A percentile compares a stretch with the other conserved stretches of the same genome.
Conservation (phyloP, 2,329 filamentous ascomycete genomes). For the Aureobasidium vineae region DNA sequence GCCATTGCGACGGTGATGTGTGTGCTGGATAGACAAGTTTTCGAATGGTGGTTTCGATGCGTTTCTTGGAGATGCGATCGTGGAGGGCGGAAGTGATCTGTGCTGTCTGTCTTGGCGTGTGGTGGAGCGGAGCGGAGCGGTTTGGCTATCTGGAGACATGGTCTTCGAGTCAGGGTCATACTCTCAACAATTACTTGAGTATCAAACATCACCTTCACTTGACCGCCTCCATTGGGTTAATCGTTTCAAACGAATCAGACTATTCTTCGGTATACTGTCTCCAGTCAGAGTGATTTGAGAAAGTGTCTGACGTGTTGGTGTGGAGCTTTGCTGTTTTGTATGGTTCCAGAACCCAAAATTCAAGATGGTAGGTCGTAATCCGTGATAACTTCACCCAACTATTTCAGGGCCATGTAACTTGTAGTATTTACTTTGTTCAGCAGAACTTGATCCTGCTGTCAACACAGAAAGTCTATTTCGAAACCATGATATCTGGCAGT, state of each 20-base stretch:
- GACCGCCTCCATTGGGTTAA: too few relatives aligned
- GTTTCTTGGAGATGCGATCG: neutral
- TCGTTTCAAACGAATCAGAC: neutral
- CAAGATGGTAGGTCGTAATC: too few relatives aligned
- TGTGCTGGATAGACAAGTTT: neutral
- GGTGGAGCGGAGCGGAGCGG: neutral
- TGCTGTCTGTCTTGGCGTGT: neutral
- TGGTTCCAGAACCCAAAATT: too few relatives aligned
- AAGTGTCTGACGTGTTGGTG: too few relatives aligned
- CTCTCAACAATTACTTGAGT: neutral
- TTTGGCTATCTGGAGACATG: too few relatives aligned
- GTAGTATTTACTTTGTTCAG: too few relatives aligned
- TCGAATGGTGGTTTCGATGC: neutral
- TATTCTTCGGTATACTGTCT: too few relatives aligned
- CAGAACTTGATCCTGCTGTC: too few relatives aligned
- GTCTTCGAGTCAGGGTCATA: neutral
- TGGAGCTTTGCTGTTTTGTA: too few relatives aligned
- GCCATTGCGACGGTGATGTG: conserved; percentile 30
- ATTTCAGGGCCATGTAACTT: too few relatives aligned
- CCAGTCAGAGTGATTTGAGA: too few relatives aligned
- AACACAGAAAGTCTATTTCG: neutral
- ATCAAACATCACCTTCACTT: neutral
- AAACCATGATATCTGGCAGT: conserved; percentile 19
- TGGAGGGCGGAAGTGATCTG: conserved; percentile 16
- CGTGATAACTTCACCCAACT: too few relatives aligned